A percentile compares a stretch with the other conserved stretches of the same genome.
Conservation (phyloP, 768 basidiomycete genomes). For the Krasilnikovozyma curviuscula region DNA sequence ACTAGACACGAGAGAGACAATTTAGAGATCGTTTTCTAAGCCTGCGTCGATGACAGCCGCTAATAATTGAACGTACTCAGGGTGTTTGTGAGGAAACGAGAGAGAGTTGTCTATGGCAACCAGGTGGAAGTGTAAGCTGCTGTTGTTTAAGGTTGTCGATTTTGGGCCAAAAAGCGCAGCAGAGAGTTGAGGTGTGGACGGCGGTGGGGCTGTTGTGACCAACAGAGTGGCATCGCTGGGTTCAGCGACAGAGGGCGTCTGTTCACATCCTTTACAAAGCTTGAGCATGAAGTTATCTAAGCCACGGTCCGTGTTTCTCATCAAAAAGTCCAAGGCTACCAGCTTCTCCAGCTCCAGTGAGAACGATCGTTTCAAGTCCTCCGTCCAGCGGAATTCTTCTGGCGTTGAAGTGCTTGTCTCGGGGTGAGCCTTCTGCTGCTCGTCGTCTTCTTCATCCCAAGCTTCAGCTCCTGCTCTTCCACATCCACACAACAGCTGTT, state of each 20-base stretch:
- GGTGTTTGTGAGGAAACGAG: conserved; percentile 80
- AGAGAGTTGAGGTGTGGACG: not conserved
- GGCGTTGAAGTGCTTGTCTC: conserved; percentile 15
- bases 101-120: conserved; percentile 75
- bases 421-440: conserved; percentile 45
- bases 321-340: conserved; percentile 64
- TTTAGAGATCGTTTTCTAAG: too few species aligned
- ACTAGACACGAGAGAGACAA: too few species aligned
- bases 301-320: conserved; percentile 71
- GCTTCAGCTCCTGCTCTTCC: conserved; percentile 44
- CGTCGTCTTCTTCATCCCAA: conserved; percentile 37
- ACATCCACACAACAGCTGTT: too few species aligned
- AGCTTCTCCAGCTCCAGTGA: conserved; percentile 80
- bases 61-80: too few species aligned
- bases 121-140: not conserved
- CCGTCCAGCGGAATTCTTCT: conserved; percentile 58
- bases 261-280: not conserved
- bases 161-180: not conserved
- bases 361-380: conserved; percentile 56
- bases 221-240: not conserved
- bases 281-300: conserved; percentile 26
- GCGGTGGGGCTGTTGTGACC: not conserved
- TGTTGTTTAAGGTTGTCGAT: not conserved
- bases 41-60: too few species aligned
- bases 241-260: not conserved